These are phyloP conservation scores for Pholiota adiposa DNA, from an alignment of 1,284 basidiomycete genomes.

Conservation along the genomic window DNA sequence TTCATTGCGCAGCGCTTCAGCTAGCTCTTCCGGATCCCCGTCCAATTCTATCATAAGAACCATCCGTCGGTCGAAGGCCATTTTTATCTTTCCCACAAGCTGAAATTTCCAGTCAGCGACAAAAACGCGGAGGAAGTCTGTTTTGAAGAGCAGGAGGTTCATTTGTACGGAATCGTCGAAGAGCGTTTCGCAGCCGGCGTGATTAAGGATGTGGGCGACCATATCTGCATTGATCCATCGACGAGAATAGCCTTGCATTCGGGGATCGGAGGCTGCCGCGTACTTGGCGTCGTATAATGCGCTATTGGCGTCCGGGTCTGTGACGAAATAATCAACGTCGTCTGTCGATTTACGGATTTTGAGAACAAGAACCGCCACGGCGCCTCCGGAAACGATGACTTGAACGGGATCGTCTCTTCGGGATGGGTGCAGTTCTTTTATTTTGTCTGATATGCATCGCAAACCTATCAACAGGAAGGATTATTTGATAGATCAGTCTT, in stretches of 20 bases:
- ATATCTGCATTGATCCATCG: conserved; percentile 3
- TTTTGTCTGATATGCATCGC: not conserved
- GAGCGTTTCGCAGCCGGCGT: conserved; percentile 1
- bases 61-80: not conserved
- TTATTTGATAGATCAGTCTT: not conserved
- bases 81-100: conserved; percentile 1
- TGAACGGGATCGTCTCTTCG: not conserved
- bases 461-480: not conserved
- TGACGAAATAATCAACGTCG: not conserved
- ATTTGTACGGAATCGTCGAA: not conserved
- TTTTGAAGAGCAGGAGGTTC: not conserved
- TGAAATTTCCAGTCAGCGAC: conserved; percentile 1
- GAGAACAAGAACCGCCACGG: not conserved
- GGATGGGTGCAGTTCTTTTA: not conserved
- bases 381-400: not conserved
- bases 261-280: not conserved
- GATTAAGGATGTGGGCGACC: not conserved
- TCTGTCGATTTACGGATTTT: not conserved
- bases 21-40: not conserved
- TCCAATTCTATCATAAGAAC: not conserved
- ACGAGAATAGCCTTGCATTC: not conserved
- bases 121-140: not conserved
- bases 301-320: not conserved
- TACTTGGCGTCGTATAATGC: not conserved
- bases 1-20: not conserved